Base-by-base conservation (phyloP, 2,329 filamentous ascomycete genomes). In the Talaromyces sp. region DNA sequence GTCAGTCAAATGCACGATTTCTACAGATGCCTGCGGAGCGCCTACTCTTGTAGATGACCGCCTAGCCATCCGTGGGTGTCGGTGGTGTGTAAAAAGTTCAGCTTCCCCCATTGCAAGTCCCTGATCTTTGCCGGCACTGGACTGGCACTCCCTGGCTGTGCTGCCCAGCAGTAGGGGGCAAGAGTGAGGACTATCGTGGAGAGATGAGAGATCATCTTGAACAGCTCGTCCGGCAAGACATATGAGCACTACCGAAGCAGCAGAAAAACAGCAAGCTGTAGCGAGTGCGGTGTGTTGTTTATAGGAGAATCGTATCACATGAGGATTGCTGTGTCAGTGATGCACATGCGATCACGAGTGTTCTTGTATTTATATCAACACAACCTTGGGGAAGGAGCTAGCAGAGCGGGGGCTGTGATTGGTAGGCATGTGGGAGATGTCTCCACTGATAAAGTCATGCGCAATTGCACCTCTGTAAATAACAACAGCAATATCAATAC, bases 11-110 rank as follows among this genome's bases (percentile, higher is more conserved):
- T 7, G 26, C 46, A 52, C 27, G 4, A 8, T 52, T 29, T 52
- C 7, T n/a, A 27, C 19, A 14, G 24, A 7, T 14, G 43, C 4
- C n/a, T 43, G 41, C 6, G 41, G 1, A 50, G 35, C 21, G 55
- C 83, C 70, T 79, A 91, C 88, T 99, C 95, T 79, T 93, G 88
- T 5, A 98, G 78, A 80, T 99, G 95, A 1, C 95, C 95, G 10
- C 86, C 91, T 71, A 96, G 88, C 95, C 95, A 99, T 68, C 95
- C 93, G 77, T 98, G 95, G 4, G 90, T 95, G 73, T 98, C 90
- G 46, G 95, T 98, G 0, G 95, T 98, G 71, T 96, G 93, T n/a
- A 99, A 78, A 74, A 96, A 96, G 81, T 98, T 98, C 70, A 98
- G 83, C 73, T 96, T 89, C n/a, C 90, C 93, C 91, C 93, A 97